Percentiles rank a stretch among this genome's conserved stretches.
These are phyloP conservation scores for Cryptococcus floricola DNA, from an alignment of 1,284 basidiomycete species.

Conservation along the genomic window DNA sequence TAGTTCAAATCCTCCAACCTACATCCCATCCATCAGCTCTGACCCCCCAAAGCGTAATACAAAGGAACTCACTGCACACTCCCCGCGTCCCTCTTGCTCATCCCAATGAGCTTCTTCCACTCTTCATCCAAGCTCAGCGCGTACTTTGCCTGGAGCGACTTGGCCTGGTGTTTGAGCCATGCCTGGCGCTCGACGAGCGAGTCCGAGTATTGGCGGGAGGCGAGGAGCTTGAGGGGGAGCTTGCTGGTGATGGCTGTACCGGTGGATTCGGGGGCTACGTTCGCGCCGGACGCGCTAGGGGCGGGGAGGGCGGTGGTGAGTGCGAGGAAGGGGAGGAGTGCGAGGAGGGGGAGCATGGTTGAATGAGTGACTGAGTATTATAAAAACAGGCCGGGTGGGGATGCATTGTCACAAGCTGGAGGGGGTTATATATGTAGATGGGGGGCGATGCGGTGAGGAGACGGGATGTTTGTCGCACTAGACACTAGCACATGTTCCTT, in stretches of 20 bases:
- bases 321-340: conserved; percentile 7
- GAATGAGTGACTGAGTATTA: no score
- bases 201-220: conserved; percentile 24
- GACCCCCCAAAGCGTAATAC: background rate
- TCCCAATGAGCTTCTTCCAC: conserved; percentile 20
- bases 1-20: conserved; percentile 33
- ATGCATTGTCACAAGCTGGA: no score
- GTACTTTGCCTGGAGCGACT: conserved; percentile 34
- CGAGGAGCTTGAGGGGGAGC: conserved; percentile 16
- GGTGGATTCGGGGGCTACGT: background rate
- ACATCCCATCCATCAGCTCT: background rate
- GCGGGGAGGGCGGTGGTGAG: background rate
- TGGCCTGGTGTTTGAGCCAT: conserved; percentile 32
- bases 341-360: background rate
- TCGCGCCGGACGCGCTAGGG: background rate
- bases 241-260: background rate
- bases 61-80: no score
- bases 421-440: no score
- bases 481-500: no score
- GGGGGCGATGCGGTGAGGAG: no score
- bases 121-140: conserved; percentile 20
- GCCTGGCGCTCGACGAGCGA: conserved; percentile 26
- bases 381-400: no score
- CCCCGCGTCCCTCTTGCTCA: conserved; percentile 7
- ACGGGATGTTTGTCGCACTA: no score